Evolutionary conservation across 495 filamentous ascomycete species (phyloP).

Genomic region (Aspergillus funiculosus): DNA sequence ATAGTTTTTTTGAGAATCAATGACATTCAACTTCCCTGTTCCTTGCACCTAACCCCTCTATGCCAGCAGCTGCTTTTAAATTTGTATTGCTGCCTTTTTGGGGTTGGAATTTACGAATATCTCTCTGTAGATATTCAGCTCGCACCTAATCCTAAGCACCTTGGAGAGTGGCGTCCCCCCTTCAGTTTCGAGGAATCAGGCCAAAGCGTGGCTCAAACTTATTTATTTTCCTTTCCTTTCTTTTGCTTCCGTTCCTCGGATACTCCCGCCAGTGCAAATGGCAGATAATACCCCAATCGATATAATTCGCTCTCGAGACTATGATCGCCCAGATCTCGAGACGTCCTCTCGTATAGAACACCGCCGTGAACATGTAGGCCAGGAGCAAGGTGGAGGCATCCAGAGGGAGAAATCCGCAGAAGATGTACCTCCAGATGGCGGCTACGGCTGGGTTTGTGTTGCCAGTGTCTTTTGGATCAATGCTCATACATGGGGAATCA

Average conservation of each 20-base stretch:
- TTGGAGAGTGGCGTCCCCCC: too few species aligned
- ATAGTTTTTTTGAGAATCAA: slow-evolving; percentile 5
- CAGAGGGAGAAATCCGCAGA: slow-evolving; percentile 23
- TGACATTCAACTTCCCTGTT: slow-evolving; percentile 13
- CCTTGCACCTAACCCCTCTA: too few species aligned
- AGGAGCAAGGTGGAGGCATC: slow-evolving; percentile 1
- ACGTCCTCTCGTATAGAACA: neutral
- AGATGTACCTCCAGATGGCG: slow-evolving; percentile 47
- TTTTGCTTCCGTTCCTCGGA: too few species aligned
- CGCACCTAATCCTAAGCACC: too few species aligned
- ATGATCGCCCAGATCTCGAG: slow-evolving; percentile 16
- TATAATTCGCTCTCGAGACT: slow-evolving; percentile 29
- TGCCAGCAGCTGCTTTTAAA: too few species aligned
- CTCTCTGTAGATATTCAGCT: too few species aligned
- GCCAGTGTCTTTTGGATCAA: slow-evolving; percentile 48
- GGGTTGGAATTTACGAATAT: too few species aligned
- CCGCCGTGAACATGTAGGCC: slow-evolving; percentile 9
- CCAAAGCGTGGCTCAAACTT: neutral
- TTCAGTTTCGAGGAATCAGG: too few species aligned
- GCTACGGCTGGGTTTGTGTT: slow-evolving; percentile 53
- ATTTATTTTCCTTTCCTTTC: neutral
- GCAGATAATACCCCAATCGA: slow-evolving; percentile 35
- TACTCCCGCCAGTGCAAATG: slow-evolving; percentile 19
- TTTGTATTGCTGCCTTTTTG: too few species aligned
- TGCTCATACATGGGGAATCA: slow-evolving; percentile 52